These are phyloP conservation scores for Clonostachys rhizophaga DNA, from an alignment of 2,329 filamentous ascomycete genomes.

Conservation along the genomic window DNA sequence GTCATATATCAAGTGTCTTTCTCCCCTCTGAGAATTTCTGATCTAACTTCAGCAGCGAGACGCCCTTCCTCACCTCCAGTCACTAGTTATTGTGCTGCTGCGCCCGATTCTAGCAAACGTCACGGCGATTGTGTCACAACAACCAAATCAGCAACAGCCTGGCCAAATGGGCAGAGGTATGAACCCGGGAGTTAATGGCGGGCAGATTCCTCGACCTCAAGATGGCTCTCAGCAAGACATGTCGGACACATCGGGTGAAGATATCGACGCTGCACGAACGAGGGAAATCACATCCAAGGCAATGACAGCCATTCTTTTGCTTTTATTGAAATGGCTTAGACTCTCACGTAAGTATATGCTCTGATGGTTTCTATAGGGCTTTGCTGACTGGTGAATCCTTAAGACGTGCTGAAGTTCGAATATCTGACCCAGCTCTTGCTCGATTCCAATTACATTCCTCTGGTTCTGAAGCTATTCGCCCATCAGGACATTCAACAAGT, in stretches of 20 bases:
- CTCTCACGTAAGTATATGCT: constrained; percentile 67
- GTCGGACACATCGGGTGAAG: constrained; percentile 58
- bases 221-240: constrained; percentile 24
- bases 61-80: constrained; percentile 82
- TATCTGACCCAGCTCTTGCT: constrained; percentile 90
- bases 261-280: constrained; percentile 74
- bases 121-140: constrained; percentile 70
- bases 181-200: constrained; percentile 33
- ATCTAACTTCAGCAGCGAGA: constrained; percentile 47
- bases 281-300: constrained; percentile 90
- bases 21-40: constrained; percentile 17
- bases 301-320: constrained; percentile 79
- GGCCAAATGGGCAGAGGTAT: constrained; percentile 30
- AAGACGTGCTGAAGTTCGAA: constrained; percentile 95
- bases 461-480: constrained; percentile 89
- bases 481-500: constrained; percentile 91
- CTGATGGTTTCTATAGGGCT: neutral
- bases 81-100: constrained; percentile 85
- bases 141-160: constrained; percentile 40
- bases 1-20: constrained; percentile 23
- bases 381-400: constrained; percentile 8
- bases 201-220: constrained; percentile 5
- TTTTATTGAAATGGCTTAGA: constrained; percentile 96
- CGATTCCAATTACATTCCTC: constrained; percentile 90
- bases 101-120: constrained; percentile 86